Base-by-base conservation (phyloP, 2,329 filamentous ascomycete genomes). In the Bipolaris zeicola region DNA sequence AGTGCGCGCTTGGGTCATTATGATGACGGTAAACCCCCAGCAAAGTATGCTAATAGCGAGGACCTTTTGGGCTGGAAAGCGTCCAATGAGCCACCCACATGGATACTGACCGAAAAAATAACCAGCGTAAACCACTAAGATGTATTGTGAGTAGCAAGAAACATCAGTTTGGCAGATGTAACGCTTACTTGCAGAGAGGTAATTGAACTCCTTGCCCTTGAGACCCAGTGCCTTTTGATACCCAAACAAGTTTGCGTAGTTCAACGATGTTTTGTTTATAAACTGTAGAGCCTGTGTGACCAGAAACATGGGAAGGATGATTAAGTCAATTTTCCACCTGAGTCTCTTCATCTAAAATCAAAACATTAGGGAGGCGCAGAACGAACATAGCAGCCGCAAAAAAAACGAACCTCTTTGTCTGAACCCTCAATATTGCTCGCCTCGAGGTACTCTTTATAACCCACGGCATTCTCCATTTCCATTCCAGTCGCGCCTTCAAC, bases 71-170 rank as follows among this genome's bases (percentile, higher is more conserved):
- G 76, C 76, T 1, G 72, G 72, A 43, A 63, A 77, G 28, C 75
- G 63, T 14, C 75, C 75, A 38, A 78, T 76, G 0, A 78, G 61
- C 75, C 73, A 76, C 4, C 75, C 75, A 43, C 75, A 77, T n/a
- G 76, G 76, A 53, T 78, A 78, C 45, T 77, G 76, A 1, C 76
- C 76, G 51, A 78, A 72, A 68, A 78, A 78, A 53, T 78, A 78
- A 1, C 76, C 75, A 5, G 73, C 74, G 53, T 78, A 78, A 0
- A 77, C 64, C 65, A 77, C 47, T 50, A 39, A 18, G 6, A 11
- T 13, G 33, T n/a, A 11, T 16, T 5, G n/a, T 50, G 8, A 50
- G 47, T 16, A 2, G 10, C 3, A 5, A 22, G 14, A 16, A 2
- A 16, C 26, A 28, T 28, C n/a, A 2, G n/a, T 8, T 28, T 16